Evolutionary conservation across 1,139 yeast genomes (phyloP), one percentile per base, ranked within the genome.

Genomic region (Hyphopichia fennica): DNA sequence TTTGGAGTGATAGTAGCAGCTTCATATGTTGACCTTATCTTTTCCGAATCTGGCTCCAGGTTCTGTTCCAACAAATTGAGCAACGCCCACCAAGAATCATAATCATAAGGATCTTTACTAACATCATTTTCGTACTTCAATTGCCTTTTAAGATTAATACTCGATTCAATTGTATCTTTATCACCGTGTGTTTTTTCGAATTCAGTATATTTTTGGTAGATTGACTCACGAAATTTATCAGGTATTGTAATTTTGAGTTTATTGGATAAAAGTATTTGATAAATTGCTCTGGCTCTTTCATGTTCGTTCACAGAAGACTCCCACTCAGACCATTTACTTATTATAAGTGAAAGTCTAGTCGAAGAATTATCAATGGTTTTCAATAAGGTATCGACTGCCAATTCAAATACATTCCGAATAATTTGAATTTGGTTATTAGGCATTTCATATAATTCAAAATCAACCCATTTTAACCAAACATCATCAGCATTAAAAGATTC

Each of bases 21-120:
- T 33, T 33, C 68, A 44, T 31, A 63, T 46, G 40, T 25, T 8
- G 33, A 17, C 13, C 31, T 10, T 28, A 35, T 35, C 19, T 23
- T 17, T 3, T 25, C 25, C 16, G 57, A 43, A 29, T 53, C 48
- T 43, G 59, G 60, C n/a, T n/a, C n/a, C n/a, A n/a, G n/a, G 2
- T 59, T 50, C 0, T 72, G 65, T 23, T 65, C 67, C 28, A 81
- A 50, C 18, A 87, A 55, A 17, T 75, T 72, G 2, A 87, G 51
- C 51, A 83, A 82, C 0, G 79, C 60, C 89, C 96, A 89, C 97
- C 97, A 90, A 0, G 81, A 66, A 54, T 86, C 95, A 58, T 81
- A 84, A 60, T 88, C 87, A 1, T 49, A 39, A 0, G 88, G 82
- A 44, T 79, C 71, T 5, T 56, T 53, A 13, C 55, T 51, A 18